Evolutionary conservation across 2,329 filamentous ascomycete species (phyloP).

Genomic region (Botrytis elliptica): DNA sequence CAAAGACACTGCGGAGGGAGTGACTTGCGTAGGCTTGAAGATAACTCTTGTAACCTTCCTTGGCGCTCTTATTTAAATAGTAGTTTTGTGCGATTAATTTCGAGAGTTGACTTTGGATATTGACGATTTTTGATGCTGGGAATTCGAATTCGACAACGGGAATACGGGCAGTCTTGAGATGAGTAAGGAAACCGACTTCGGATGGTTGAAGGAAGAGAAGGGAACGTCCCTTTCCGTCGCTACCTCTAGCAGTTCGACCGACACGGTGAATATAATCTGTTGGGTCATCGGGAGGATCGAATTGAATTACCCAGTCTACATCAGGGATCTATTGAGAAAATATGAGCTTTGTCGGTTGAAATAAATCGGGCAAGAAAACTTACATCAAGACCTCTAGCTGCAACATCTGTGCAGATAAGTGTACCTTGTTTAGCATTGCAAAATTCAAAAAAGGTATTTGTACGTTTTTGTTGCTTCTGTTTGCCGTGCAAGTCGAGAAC

Average conservation of each 20-base stretch:
- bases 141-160: constrained; percentile 97
- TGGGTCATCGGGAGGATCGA: constrained; percentile 89
- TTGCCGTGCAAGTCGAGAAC: constrained; percentile 88
- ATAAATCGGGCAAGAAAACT: constrained; percentile 36
- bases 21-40: constrained; percentile 93
- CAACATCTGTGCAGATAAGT: constrained; percentile 94
- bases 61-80: constrained; percentile 86
- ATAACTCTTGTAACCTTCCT: constrained; percentile 82
- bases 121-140: constrained; percentile 85
- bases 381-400: constrained; percentile 86
- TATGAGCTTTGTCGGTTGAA: not conserved
- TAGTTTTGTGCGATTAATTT: constrained; percentile 94
- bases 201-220: constrained; percentile 91
- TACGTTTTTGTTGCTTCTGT: constrained; percentile 98
- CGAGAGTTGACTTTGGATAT: constrained; percentile 87
- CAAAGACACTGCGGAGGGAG: constrained; percentile 77
- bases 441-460: constrained; percentile 98
- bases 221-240: constrained; percentile 79
- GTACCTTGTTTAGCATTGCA: constrained; percentile 81
- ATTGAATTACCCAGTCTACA: constrained; percentile 96
- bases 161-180: constrained; percentile 87
- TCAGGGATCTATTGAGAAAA: constrained; percentile 65
- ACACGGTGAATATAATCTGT: constrained; percentile 94
- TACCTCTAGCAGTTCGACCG: constrained; percentile 86
- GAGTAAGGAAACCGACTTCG: constrained; percentile 88